phyloP scores from a whole-genome alignment of 352 stramenopile species.

The Globisporangium viniferum region DNA sequence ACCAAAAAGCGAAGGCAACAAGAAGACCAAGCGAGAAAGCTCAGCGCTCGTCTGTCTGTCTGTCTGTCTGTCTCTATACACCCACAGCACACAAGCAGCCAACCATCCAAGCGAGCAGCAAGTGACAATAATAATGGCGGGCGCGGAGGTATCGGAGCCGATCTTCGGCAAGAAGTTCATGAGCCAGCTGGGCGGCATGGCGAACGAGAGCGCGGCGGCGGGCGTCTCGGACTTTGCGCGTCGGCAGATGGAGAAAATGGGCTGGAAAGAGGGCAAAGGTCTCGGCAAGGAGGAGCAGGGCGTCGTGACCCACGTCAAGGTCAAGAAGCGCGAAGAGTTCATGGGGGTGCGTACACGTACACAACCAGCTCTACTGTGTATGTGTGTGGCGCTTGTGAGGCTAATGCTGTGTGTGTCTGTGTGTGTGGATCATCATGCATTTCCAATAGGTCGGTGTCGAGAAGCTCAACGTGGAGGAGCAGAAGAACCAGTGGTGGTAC shows the following conservation, averaged over 20 bases:
- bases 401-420: neutral
- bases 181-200: constrained; percentile 70
- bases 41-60: neutral
- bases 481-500: constrained; percentile 87
- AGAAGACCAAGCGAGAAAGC: neutral
- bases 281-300: constrained; percentile 95
- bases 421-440: neutral
- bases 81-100: neutral
- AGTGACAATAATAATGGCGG: neutral
- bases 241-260: constrained; percentile 94
- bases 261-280: constrained; percentile 94
- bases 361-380: neutral
- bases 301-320: constrained; percentile 91
- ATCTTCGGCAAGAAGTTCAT: constrained; percentile 86
- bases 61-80: neutral
- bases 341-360: constrained; percentile 45
- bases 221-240: constrained; percentile 77
- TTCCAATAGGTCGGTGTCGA: constrained; percentile 64
- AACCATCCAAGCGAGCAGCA: neutral
- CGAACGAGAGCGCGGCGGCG: constrained; percentile 68
- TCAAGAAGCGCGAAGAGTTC: constrained; percentile 92
- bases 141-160: constrained; percentile 32
- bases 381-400: neutral
- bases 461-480: constrained; percentile 60
- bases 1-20: neutral